Evolutionary conservation across 2,329 filamentous ascomycete species (phyloP).

Genomic region (Volutella citrinella): DNA sequence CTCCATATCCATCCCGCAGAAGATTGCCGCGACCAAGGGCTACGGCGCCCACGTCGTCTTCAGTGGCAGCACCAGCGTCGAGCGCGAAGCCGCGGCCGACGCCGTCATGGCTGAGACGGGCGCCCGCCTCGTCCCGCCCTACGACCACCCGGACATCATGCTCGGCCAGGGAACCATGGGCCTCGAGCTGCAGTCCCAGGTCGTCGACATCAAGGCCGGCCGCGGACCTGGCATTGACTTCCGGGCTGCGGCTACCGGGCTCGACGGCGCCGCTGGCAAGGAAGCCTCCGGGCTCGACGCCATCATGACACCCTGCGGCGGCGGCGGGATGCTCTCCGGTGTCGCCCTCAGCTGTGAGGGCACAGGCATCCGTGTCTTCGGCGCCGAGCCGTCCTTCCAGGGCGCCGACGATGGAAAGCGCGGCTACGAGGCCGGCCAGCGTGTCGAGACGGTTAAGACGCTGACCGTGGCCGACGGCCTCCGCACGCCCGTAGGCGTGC

Average conservation of each 20-base stretch:
- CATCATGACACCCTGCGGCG: slow-evolving; percentile 80
- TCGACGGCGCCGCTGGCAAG: slow-evolving; percentile 13
- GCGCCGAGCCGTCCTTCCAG: slow-evolving; percentile 78
- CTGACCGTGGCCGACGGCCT: slow-evolving; percentile 88
- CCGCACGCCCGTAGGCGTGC: slow-evolving; percentile 73
- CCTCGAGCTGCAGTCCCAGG: slow-evolving; percentile 78
- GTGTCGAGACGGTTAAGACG: slow-evolving; percentile 67
- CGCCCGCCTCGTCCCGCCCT: slow-evolving; percentile 80
- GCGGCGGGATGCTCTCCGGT: slow-evolving; percentile 84
- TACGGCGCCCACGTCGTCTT: slow-evolving; percentile 80
- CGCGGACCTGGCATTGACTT: slow-evolving; percentile 13
- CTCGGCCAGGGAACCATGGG: slow-evolving; percentile 90
- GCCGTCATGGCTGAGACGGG: slow-evolving; percentile 68
- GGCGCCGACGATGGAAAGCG: slow-evolving; percentile 80
- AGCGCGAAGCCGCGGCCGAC: slow-evolving; percentile 76
- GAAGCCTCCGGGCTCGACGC: slow-evolving; percentile 51
- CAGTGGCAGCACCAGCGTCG: slow-evolving; percentile 73
- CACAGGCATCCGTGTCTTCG: slow-evolving; percentile 75
- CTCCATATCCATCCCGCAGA: slow-evolving; percentile 75
- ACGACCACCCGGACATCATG: slow-evolving; percentile 89
- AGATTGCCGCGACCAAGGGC: slow-evolving; percentile 76
- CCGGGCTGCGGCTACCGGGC: slow-evolving; percentile 16
- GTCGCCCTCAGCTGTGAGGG: slow-evolving; percentile 73
- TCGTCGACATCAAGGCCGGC: slow-evolving; percentile 47
- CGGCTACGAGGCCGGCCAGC: slow-evolving; percentile 60